phyloP scores from a whole-genome alignment of 495 filamentous ascomycete genomes.

The Parmelia sp. region DNA sequence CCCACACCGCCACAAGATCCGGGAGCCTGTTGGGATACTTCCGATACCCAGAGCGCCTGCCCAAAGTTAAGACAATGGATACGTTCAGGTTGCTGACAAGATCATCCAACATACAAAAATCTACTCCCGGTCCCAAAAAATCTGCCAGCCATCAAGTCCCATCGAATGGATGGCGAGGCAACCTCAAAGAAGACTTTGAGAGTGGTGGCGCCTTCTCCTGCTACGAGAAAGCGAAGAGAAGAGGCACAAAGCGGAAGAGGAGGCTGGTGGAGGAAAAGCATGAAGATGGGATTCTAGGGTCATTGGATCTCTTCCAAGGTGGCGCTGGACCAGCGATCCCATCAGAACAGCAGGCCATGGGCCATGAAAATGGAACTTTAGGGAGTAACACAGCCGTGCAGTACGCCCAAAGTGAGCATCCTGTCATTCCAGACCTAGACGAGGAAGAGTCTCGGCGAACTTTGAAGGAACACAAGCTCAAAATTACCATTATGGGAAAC shows the following conservation, averaged over 20 bases:
- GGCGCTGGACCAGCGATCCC: neutral
- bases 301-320: neutral
- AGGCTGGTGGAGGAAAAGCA: neutral
- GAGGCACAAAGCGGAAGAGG: conserved; percentile 26
- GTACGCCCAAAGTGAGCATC: conserved; percentile 12
- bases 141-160: conserved; percentile 35
- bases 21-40: neutral
- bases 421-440: conserved; percentile 34
- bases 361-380: neutral
- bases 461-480: conserved; percentile 79
- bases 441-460: conserved; percentile 66
- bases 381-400: neutral
- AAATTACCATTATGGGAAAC: conserved; percentile 62
- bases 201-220: neutral
- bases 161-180: conserved; percentile 41
- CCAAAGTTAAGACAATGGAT: conserved; percentile 37
- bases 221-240: conserved; percentile 7
- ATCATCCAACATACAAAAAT: conserved; percentile 46
- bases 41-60: neutral
- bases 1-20: neutral
- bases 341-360: neutral
- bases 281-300: neutral
- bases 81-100: conserved; percentile 49
- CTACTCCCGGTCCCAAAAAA: conserved; percentile 24
- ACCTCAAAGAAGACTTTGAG: neutral